Percentiles rank a stretch among this genome's conserved stretches.
Conservation (phyloP, 805 yeast genomes). For the Hanseniaspora thailandica region DNA sequence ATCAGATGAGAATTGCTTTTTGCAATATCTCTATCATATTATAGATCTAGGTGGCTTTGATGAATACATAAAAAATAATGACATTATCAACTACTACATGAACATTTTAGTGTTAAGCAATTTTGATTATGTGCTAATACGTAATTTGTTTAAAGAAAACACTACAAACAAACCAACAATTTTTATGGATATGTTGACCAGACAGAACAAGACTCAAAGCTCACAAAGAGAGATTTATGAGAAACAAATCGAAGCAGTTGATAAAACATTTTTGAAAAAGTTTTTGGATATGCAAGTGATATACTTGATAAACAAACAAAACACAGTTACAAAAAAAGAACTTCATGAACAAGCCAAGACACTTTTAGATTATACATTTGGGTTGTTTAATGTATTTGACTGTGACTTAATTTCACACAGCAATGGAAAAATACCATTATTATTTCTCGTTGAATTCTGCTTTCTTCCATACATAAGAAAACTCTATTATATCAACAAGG, state of each 20-base stretch:
- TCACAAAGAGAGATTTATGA: background rate
- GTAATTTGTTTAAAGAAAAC: background rate
- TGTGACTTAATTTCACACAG: background rate
- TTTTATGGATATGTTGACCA: background rate
- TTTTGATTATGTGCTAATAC: background rate
- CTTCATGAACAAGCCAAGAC: background rate
- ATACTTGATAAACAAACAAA: background rate
- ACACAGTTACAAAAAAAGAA: background rate
- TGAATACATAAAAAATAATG: background rate
- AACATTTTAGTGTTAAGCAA: background rate
- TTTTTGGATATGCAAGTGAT: slow-evolving; percentile 1
- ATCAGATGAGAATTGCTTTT: background rate
- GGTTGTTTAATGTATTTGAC: background rate
- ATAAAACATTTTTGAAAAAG: background rate
- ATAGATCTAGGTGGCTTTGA: background rate
- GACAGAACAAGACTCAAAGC: background rate
- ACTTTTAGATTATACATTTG: background rate
- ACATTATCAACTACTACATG: slow-evolving; percentile 1
- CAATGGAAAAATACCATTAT: background rate
- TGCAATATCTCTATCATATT: background rate
- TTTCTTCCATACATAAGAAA: background rate
- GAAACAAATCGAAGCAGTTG: background rate
- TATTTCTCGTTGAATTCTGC: slow-evolving; percentile 3
- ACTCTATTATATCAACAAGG: background rate
- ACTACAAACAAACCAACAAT: background rate